Conservation (phyloP, 768 basidiomycete species). For the Lactarius sanguifluus region DNA sequence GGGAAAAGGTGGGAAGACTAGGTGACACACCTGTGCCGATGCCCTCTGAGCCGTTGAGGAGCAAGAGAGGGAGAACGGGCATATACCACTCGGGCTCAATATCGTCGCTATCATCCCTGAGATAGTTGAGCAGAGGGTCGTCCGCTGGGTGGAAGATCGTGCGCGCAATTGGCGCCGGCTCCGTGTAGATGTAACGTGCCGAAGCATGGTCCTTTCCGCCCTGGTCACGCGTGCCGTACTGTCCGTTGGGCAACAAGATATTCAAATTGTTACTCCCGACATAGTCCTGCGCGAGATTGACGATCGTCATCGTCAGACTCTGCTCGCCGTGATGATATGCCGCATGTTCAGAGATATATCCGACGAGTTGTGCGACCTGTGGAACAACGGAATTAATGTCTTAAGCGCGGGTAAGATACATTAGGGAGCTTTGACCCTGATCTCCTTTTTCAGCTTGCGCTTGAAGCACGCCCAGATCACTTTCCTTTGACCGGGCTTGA, state of each 20-base stretch:
- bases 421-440: constrained; percentile 58
- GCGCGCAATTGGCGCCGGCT: constrained; percentile 70
- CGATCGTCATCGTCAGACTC: constrained; percentile 83
- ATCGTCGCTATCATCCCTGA: constrained; percentile 78
- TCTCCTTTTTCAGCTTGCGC: constrained; percentile 85
- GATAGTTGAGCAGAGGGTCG: constrained; percentile 78
- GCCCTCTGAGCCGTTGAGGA: constrained; percentile 95
- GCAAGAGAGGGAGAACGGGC: constrained; percentile 82
- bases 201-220: constrained; percentile 98
- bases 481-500: constrained; percentile 97
- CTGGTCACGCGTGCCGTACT: constrained; percentile 90
- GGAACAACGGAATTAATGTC: not conserved
- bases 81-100: constrained; percentile 97
- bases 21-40: constrained; percentile 82
- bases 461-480: constrained; percentile 97
- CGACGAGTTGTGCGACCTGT: constrained; percentile 90
- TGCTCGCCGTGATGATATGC: constrained; percentile 97
- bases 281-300: constrained; percentile 90
- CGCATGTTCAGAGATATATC: constrained; percentile 91
- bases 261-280: constrained; percentile 97
- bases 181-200: constrained; percentile 93
- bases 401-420: not conserved
- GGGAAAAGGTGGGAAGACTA: constrained; percentile 5
- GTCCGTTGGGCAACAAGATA: constrained; percentile 82
- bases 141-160: constrained; percentile 79